Evolutionary conservation across 495 filamentous ascomycete genomes (phyloP).

Genomic region (Hypoxylon subgilvum): DNA sequence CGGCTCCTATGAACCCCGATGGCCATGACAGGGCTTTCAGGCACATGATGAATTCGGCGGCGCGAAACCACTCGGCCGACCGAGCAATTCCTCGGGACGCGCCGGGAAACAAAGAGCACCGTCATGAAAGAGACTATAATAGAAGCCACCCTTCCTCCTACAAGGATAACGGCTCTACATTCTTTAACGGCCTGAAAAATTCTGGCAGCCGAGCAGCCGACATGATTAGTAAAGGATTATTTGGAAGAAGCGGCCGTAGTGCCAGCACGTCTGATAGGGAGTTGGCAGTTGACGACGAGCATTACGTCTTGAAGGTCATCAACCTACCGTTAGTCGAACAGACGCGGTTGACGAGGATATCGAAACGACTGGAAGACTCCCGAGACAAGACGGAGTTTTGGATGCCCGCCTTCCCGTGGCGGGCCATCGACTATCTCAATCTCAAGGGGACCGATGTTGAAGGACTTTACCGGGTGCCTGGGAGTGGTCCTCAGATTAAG

Average conservation of each 20-base stretch:
- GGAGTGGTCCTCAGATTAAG: constrained; percentile 81
- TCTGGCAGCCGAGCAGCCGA: constrained; percentile 75
- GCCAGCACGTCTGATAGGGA: constrained; percentile 74
- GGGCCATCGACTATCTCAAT: constrained; percentile 92
- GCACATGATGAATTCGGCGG: constrained; percentile 66
- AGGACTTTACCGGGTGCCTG: constrained; percentile 86
- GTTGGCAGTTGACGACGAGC: constrained; percentile 68
- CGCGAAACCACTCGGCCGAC: constrained; percentile 69
- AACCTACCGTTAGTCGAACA: constrained; percentile 82
- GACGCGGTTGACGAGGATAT: constrained; percentile 83
- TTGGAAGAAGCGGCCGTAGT: constrained; percentile 75
- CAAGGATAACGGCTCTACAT: constrained; percentile 69
- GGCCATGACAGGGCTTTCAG: constrained; percentile 66
- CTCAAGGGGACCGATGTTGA: constrained; percentile 89
- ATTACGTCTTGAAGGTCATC: constrained; percentile 78
- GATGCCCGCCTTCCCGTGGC: constrained; percentile 93
- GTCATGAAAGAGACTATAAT: constrained; percentile 51
- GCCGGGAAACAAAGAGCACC: constrained; percentile 44
- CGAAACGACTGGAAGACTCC: constrained; percentile 79
- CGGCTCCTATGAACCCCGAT: constrained; percentile 63
- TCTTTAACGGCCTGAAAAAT: constrained; percentile 75
- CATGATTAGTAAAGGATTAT: constrained; percentile 77
- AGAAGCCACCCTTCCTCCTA: constrained; percentile 57
- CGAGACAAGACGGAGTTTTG: constrained; percentile 94
- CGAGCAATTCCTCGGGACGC: constrained; percentile 51